Evolutionary conservation across 305 asterid genomes (phyloP).

Genomic region (Plantago coronopus): DNA sequence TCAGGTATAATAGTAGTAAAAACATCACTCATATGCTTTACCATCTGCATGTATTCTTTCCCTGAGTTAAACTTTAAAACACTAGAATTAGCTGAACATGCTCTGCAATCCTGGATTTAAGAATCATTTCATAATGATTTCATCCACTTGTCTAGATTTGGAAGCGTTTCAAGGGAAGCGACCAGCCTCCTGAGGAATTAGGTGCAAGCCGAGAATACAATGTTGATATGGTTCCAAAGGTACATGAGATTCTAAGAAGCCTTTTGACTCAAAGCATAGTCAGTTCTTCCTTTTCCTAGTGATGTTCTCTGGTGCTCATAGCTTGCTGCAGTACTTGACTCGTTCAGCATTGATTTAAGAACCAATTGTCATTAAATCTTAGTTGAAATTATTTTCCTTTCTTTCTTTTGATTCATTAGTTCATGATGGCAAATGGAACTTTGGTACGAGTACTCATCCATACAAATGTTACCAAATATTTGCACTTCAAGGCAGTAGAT

Average conservation of each 20-base stretch:
- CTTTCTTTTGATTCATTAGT: conserved; percentile 34
- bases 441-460: conserved; percentile 89
- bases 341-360: conserved; percentile 6
- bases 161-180: conserved; percentile 85
- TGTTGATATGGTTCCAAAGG: conserved; percentile 97
- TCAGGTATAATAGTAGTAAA: conserved; percentile 43
- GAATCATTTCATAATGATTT: too few relatives aligned
- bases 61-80: not conserved
- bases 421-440: conserved; percentile 94
- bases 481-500: conserved; percentile 94
- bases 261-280: too few relatives aligned
- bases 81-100: not conserved
- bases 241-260: conserved; percentile 15
- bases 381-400: not conserved
- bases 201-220: conserved; percentile 91
- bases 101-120: not conserved
- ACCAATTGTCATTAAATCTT: not conserved
- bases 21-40: too few relatives aligned
- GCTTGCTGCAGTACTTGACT: too few relatives aligned
- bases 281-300: not conserved
- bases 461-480: conserved; percentile 85
- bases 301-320: not conserved
- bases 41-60: not conserved
- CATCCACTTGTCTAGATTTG: conserved; percentile 50
- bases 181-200: conserved; percentile 55